A percentile compares a stretch with the other conserved stretches of the same genome.
Conservation (phyloP, 768 basidiomycete genomes). For the Paxillus ammoniavirescens region DNA sequence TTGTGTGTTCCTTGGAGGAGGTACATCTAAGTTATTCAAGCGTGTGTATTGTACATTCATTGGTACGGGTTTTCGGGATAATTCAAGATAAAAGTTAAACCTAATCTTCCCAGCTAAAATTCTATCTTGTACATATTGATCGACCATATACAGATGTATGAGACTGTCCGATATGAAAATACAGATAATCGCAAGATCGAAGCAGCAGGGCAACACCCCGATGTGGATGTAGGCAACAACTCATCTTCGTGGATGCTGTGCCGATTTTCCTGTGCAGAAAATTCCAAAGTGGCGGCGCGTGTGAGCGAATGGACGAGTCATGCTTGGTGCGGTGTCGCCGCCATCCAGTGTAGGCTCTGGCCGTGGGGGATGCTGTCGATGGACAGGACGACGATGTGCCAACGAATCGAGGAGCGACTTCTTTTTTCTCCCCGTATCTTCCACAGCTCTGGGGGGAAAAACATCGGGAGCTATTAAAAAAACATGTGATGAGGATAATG, state of each 20-base stretch:
- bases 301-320: slow-evolving; percentile 13
- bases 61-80: too few relatives aligned
- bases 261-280: slow-evolving; percentile 34
- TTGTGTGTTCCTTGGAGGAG: slow-evolving; percentile 7
- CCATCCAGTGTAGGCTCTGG: slow-evolving; percentile 4
- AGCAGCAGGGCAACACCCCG: slow-evolving; percentile 1
- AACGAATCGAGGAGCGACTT: slow-evolving; percentile 5
- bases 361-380: slow-evolving; percentile 21
- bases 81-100: background rate
- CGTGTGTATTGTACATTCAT: slow-evolving; percentile 1
- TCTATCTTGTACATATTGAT: background rate
- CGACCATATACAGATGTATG: slow-evolving; percentile 9
- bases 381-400: slow-evolving; percentile 21
- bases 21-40: background rate
- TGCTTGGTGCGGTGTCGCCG: slow-evolving; percentile 9
- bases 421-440: slow-evolving; percentile 14
- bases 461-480: slow-evolving; percentile 37
- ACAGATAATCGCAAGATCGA: slow-evolving; percentile 6
- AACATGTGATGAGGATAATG: slow-evolving; percentile 6
- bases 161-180: slow-evolving; percentile 1
- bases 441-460: slow-evolving; percentile 24
- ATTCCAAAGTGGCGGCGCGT: slow-evolving; percentile 33
- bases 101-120: background rate
- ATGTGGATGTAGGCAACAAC: background rate
- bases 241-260: slow-evolving; percentile 14